Base-by-base conservation (phyloP, 805 yeast genomes). In the Saccharomycopsis sp. region DNA sequence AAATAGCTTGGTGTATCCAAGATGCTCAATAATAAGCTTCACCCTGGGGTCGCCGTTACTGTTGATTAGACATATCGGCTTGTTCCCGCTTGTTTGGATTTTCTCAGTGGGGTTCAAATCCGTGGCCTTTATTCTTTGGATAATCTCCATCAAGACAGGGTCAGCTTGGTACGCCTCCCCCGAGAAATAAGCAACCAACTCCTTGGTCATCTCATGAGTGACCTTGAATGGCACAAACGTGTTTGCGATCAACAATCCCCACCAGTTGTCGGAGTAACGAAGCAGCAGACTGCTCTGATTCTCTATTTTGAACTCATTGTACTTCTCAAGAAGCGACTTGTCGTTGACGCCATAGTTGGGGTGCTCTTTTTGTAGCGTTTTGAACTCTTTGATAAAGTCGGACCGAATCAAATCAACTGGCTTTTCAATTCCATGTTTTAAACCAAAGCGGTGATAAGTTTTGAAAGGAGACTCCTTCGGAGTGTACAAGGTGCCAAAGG, bases 31-130 rank as follows among this genome's bases (percentile, higher is more conserved):
- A 3, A 77, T 56, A 4, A 54, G 51, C 22, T 61, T 53, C n/a
- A 72, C 70, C 12, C 77, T 52, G 2, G 71, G 68, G 55, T 80
- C 88, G 0, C 85, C 76, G 53, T 81, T 81, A 43, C 80, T 72
- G 6, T 75, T 61, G 3, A 74, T 64, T 1, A 73, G 65, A 6
- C 74, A 34, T 1, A 57, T 51, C 1, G 69, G 53, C 4, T 60
- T 64, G 8, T 53, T 50, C 4, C 52, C 48, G 30, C 55, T 38
- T 2, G 42, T 53, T 18, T 42, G 23, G 8, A 39, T 7, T 10
- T 12, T 13, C 21, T 20, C 41, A 15, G 18, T n/a, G 2, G 16
- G 17, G 5, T 18, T 13, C 8, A 35, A n/a, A 12, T 36, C 27
- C 21, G 35, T 9, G 3, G 19, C 29, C 22, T 36, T 32, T 21